Base-by-base conservation (phyloP, 148 eudicot species). In the Cornus controversa region DNA sequence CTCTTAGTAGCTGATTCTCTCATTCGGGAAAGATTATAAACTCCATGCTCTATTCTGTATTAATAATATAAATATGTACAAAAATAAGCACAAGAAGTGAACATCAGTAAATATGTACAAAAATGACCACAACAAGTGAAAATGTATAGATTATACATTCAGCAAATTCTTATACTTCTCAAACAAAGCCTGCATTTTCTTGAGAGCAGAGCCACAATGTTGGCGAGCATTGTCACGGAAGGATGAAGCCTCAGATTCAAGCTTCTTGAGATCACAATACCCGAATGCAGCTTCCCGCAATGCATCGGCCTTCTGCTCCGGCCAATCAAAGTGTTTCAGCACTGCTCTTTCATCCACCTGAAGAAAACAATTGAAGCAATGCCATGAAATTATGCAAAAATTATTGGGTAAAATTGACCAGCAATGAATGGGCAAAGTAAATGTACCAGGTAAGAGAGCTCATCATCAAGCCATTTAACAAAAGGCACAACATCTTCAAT, bases 311-410 rank as follows among this genome's bases (percentile, higher is more conserved):
- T 90, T 96, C 70, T 89, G 85, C 85, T 96, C 99, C 0, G 99
- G 99, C 99, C 99, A 96, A 40, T 90, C 78, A n/a, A 96, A 96
- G 83, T 96, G 99, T 79, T 96, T 96, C 23, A 96, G 84, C 70
- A 96, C 99, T 10, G 99, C 99, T 72, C 99, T 90, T 77, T 96
- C 99, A 83, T 96, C 99, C 65, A 96, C 93, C 99, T 96, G 73
- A 81, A 60, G 0, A 60, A 64, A 40, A 40, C 10, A 37, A 10
- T 69, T 15, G 64, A 50, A 57, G 31, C 47, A 66, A 22, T 18
- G 5, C 24, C 54, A 62, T 64, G 16, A 62, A 45, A 68, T 3
- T 26, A 57, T 69, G 64, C 66, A 53, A 27, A 18, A 4, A 75
- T 20, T 60, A 20, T 20, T 60, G 6, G 64, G 64, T 60, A 1